Evolutionary conservation across 2,329 filamentous ascomycete genomes (phyloP).

Genomic region (Neoscytalidium dimidiatum): DNA sequence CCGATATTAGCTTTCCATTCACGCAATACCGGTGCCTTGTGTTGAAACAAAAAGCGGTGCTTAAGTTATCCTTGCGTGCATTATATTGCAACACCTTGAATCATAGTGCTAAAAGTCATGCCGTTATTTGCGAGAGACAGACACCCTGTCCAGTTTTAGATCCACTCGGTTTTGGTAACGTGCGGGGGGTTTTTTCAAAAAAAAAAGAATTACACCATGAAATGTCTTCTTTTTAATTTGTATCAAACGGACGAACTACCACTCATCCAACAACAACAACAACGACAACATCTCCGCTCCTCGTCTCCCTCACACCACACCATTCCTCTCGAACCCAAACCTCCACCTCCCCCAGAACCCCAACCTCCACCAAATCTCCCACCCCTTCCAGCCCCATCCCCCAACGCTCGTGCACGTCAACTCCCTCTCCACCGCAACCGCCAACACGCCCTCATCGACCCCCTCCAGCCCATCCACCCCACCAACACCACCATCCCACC

Average conservation of each 20-base stretch:
- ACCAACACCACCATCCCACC: not conserved
- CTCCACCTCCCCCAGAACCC: conserved; percentile 1
- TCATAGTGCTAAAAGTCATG: not conserved
- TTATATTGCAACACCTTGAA: too few species aligned
- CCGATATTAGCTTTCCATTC: too few species aligned
- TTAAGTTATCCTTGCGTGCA: too few species aligned
- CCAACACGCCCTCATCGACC: not conserved
- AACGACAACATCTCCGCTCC: not conserved
- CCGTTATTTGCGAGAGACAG: not conserved
- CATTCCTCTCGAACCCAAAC: conserved; percentile 10
- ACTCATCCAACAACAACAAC: not conserved
- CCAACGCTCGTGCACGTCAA: conserved; percentile 2
- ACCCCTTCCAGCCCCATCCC: not conserved
- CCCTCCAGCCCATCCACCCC: not conserved
- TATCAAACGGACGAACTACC: too few species aligned
- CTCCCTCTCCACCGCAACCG: conserved; percentile 6
- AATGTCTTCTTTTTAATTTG: too few species aligned
- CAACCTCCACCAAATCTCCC: conserved; percentile 4
- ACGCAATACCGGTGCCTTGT: too few species aligned
- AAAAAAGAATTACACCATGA: too few species aligned
- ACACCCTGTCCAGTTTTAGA: too few species aligned
- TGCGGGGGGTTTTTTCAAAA: too few species aligned
- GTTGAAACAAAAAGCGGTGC: too few species aligned
- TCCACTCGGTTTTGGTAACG: too few species aligned
- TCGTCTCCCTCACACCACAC: too few species aligned